Conservation (phyloP, 352 stramenopile species). For the Globisporangium megalacanthum region DNA sequence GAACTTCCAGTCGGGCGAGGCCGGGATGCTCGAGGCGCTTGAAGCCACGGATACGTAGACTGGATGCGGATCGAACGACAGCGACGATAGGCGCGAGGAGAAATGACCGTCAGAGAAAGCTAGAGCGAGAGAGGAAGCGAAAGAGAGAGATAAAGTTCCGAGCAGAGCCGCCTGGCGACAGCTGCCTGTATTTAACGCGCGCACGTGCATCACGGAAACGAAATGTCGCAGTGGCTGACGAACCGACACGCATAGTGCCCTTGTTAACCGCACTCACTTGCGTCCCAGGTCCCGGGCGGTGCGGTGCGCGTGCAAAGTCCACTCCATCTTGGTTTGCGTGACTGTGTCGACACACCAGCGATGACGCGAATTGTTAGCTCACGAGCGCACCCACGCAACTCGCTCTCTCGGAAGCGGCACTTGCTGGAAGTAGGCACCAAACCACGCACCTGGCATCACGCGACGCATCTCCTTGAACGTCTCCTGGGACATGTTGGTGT, state of each 20-base stretch:
- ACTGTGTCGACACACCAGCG: slow-evolving; percentile 25
- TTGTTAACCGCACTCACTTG: slow-evolving; percentile 32
- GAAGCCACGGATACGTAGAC: slow-evolving; percentile 13
- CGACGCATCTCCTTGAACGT: slow-evolving; percentile 94
- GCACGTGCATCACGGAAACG: too few relatives aligned
- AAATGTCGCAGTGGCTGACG: too few relatives aligned
- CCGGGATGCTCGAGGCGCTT: slow-evolving; percentile 42
- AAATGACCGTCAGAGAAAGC: too few relatives aligned
- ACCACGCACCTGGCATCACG: slow-evolving; percentile 89
- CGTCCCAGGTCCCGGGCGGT: slow-evolving; percentile 67
- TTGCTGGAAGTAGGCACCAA: too few relatives aligned
- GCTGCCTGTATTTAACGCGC: too few relatives aligned
- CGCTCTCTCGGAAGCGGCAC: too few relatives aligned
- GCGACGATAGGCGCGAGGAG: too few relatives aligned
- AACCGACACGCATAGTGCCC: too few relatives aligned
- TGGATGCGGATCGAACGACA: background rate
- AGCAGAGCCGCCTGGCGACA: too few relatives aligned
- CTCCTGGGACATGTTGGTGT: slow-evolving; percentile 93
- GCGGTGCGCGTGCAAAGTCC: slow-evolving; percentile 78
- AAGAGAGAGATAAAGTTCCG: too few relatives aligned
- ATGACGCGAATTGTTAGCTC: background rate
- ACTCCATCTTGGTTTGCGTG: slow-evolving; percentile 88
- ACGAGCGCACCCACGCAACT: too few relatives aligned
- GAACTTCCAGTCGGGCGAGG: slow-evolving; percentile 70
- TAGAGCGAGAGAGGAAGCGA: too few relatives aligned